Base-by-base conservation (phyloP, 495 filamentous ascomycete species). In the Penicillium paxilli region DNA sequence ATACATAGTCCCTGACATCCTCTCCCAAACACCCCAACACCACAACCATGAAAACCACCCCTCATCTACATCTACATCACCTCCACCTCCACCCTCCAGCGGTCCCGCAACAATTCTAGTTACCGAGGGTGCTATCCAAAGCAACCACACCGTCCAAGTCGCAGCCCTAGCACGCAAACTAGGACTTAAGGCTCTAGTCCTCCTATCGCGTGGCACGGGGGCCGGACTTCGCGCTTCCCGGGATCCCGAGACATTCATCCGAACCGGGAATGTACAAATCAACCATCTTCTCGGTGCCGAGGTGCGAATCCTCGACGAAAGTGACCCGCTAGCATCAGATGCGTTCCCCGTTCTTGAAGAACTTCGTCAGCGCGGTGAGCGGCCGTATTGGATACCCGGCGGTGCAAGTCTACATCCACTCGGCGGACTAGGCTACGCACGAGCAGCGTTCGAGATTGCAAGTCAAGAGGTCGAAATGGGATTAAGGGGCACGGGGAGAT, bases 71-170 rank as follows among this genome's bases (percentile, higher is more conserved):
- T n/a, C n/a, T n/a, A n/a, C 24, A 35, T 30, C 14, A 32, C 11
- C 14, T n/a, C 28, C 26, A 54, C 49, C 7, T 40, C 45, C 25
- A 8, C 17, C 4, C 7, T 40, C 45, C 25, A 8, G n/a, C 4
- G 58, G 52, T 17, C 52, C 58, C 17, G 57, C 61, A 20, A 73
- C 69, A 25, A 70, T 58, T 9, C 62, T 75, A 7, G 67, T 75
- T 8, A 75, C 72, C n/a, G 72, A 73, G 44, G 72, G 72, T 32
- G 72, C 70, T 8, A 52, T 75, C 25, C 72, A 75, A 54, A 73
- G 70, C 50, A 75, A 75, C 53, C 72, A 75, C 59, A 73, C 70
- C 11, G 63, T 73, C 0, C 72, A 75, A 59, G 72, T 75, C 1
- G 59, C 66, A 20, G 57, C 70, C 1, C 51, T 72, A 2, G 72